Evolutionary conservation across 2,329 filamentous ascomycete genomes (phyloP).

Genomic region (Emmonsia crescens): DNA sequence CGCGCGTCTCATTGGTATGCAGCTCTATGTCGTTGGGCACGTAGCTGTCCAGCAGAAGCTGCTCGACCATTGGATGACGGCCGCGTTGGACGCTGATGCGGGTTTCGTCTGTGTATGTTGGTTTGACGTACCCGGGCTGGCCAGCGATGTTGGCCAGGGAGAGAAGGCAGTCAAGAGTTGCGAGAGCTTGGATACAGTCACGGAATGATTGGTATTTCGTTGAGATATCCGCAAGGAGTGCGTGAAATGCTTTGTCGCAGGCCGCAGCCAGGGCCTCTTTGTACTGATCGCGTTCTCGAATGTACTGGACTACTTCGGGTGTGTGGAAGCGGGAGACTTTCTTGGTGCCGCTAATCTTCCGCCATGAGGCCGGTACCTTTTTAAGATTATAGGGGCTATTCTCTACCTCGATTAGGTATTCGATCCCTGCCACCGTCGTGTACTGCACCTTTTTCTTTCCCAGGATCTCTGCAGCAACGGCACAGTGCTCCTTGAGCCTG

Average conservation of each 20-base stretch:
- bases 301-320: constrained; percentile 71
- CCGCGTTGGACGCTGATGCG: constrained; percentile 62
- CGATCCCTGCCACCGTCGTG: constrained; percentile 76
- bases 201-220: constrained; percentile 81
- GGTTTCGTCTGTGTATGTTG: constrained; percentile 54
- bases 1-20: constrained; percentile 53
- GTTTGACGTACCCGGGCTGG: constrained; percentile 79
- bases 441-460: constrained; percentile 66
- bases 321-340: constrained; percentile 88
- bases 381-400: constrained; percentile 62
- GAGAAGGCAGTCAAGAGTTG: constrained; percentile 78
- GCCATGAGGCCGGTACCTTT: constrained; percentile 85
- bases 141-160: constrained; percentile 75
- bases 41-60: constrained; percentile 72
- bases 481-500: constrained; percentile 68
- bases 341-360: constrained; percentile 90
- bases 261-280: constrained; percentile 87
- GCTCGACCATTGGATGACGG: constrained; percentile 92
- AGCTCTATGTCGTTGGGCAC: constrained; percentile 81
- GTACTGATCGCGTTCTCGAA: constrained; percentile 84
- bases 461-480: constrained; percentile 59
- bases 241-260: constrained; percentile 71
- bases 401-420: constrained; percentile 86
- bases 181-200: constrained; percentile 75
- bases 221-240: constrained; percentile 62